Percentiles rank a stretch among this genome's conserved stretches.
Evolutionary conservation across 1,139 yeast genomes (phyloP).

Genomic region (Suhomyces yuchorum): DNA sequence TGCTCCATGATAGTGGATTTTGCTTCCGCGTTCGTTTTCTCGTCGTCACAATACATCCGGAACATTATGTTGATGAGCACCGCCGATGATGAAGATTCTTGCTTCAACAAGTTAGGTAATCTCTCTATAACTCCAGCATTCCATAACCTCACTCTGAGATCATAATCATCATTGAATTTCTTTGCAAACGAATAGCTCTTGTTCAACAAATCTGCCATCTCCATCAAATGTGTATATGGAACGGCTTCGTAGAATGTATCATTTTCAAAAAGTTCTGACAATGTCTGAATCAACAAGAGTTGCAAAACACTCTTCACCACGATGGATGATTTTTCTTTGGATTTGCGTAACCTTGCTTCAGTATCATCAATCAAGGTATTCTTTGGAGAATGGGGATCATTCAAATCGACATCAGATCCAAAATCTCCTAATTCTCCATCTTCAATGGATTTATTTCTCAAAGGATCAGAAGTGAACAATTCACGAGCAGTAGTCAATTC

Average conservation of each 20-base stretch:
- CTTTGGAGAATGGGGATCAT: conserved; percentile 16
- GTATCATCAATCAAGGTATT: conserved; percentile 22
- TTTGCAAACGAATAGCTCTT: conserved; percentile 81
- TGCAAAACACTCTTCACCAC: conserved; percentile 93
- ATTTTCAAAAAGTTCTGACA: conserved; percentile 76
- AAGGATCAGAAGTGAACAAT: conserved; percentile 72
- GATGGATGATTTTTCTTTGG: conserved; percentile 69
- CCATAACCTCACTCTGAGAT: conserved; percentile 81
- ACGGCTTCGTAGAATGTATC: conserved; percentile 68
- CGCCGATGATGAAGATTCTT: conserved; percentile 88
- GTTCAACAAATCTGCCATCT: conserved; percentile 60
- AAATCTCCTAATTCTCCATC: conserved; percentile 21
- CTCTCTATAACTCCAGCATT: conserved; percentile 92
- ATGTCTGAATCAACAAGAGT: conserved; percentile 80
- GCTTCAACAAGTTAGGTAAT: conserved; percentile 86
- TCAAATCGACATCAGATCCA: conserved; percentile 19
- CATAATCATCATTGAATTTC: conserved; percentile 85
- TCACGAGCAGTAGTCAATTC: conserved; percentile 84
- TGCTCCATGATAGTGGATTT: conserved; percentile 50
- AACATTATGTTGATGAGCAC: conserved; percentile 82
- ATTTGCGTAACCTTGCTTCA: conserved; percentile 29
- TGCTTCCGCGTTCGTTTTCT: conserved; percentile 38
- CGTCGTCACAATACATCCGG: conserved; percentile 74
- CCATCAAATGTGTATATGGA: conserved; percentile 64
- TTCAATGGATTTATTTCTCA: conserved; percentile 29